phyloP scores from a whole-genome alignment of 768 basidiomycete species.

The Vishniacozyma victoriae region DNA sequence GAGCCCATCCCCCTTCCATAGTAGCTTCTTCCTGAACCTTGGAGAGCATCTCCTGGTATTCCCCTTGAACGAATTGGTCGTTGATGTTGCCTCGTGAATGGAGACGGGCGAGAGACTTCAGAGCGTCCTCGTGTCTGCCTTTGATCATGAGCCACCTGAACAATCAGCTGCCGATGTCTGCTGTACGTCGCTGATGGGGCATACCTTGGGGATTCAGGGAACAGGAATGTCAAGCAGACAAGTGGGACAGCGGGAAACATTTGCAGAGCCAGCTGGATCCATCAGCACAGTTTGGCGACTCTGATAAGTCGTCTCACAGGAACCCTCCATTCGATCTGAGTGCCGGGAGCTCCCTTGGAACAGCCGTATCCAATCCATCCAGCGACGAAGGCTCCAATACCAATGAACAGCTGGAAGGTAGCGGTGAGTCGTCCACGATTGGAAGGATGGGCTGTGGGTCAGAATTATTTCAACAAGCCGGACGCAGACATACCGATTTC shows the following conservation, averaged over 20 bases:
- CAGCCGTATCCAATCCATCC: constrained; percentile 81
- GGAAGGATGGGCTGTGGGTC: not conserved
- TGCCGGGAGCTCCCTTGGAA: constrained; percentile 49
- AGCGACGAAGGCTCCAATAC: constrained; percentile 75
- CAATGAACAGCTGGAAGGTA: constrained; percentile 53
- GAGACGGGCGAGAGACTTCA: constrained; percentile 51
- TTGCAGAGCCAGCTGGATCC: constrained; percentile 52
- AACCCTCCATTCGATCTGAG: constrained; percentile 53
- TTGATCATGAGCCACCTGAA: constrained; percentile 55
- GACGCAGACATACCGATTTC: not conserved
- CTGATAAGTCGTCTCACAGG: constrained; percentile 46
- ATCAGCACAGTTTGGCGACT: constrained; percentile 28
- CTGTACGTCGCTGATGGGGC: too few species aligned
- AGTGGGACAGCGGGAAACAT: constrained; percentile 53
- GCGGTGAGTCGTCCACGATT: constrained; percentile 1
- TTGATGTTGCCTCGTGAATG: constrained; percentile 54
- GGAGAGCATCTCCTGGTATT: constrained; percentile 49
- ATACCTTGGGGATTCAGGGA: constrained; percentile 54
- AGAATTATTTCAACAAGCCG: not conserved
- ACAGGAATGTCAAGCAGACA: constrained; percentile 53
- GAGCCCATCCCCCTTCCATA: constrained; percentile 48
- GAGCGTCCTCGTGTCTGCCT: constrained; percentile 53
- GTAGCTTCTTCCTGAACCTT: constrained; percentile 47
- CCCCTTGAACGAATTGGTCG: constrained; percentile 53
- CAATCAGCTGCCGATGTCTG: not conserved